These are phyloP conservation scores for Stachybotrys chlorohalonatus DNA, from an alignment of 2,329 filamentous ascomycete genomes.

Conservation along the genomic window DNA sequence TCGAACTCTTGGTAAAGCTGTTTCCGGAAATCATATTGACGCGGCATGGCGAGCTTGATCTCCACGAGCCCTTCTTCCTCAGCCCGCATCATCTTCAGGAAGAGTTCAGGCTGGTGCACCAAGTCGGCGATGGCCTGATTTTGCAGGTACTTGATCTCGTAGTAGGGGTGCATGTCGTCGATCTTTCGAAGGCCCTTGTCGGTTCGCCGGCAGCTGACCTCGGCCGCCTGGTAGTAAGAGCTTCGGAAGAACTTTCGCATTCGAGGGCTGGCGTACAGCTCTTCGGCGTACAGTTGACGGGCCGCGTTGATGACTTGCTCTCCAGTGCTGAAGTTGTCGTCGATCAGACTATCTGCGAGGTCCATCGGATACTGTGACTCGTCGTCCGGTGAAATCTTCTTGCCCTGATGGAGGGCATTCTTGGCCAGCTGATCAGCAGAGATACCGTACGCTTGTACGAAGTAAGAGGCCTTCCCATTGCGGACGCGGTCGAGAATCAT, in stretches of 20 bases:
- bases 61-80: constrained; percentile 90
- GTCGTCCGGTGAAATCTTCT: constrained; percentile 78
- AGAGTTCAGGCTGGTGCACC: constrained; percentile 76
- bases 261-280: constrained; percentile 77
- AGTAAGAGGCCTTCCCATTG: constrained; percentile 66
- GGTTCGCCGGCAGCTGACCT: constrained; percentile 81
- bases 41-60: constrained; percentile 69
- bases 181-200: constrained; percentile 92
- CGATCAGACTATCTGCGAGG: constrained; percentile 70
- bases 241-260: constrained; percentile 81
- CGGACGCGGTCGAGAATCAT: constrained; percentile 78
- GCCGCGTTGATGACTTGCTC: constrained; percentile 69
- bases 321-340: constrained; percentile 65
- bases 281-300: constrained; percentile 83
- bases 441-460: constrained; percentile 87
- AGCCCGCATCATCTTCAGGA: constrained; percentile 93
- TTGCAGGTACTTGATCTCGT: constrained; percentile 93
- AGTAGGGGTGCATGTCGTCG: constrained; percentile 90
- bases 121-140: constrained; percentile 80
- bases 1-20: constrained; percentile 76
- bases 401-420: constrained; percentile 71
- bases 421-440: constrained; percentile 79
- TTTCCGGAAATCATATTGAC: constrained; percentile 65
- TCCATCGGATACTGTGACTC: constrained; percentile 72
- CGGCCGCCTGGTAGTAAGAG: constrained; percentile 73